Percentiles rank a stretch among this genome's conserved stretches.
phyloP scores from a whole-genome alignment of 1,284 basidiomycete species.

The Wolfiporia cocos region DNA sequence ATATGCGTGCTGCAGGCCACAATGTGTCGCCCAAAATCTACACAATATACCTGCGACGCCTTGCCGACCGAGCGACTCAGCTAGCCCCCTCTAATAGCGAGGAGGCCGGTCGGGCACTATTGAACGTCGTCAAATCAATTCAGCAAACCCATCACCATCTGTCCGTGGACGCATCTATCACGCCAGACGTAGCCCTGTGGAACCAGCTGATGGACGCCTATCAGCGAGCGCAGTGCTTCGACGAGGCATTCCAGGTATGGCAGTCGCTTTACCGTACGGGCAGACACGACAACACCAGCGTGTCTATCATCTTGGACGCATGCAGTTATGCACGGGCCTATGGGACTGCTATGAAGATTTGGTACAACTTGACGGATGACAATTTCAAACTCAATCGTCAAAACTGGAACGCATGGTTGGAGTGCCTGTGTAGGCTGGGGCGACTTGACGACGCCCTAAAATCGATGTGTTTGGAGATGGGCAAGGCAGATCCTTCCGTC shows the following conservation, averaged over 20 bases:
- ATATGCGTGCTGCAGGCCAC: constrained; percentile 73
- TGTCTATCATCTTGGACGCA: constrained; percentile 83
- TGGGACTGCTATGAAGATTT: constrained; percentile 46
- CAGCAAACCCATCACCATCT: constrained; percentile 76
- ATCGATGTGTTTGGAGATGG: constrained; percentile 64
- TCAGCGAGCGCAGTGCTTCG: constrained; percentile 65
- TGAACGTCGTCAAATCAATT: constrained; percentile 38
- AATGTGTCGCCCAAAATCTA: constrained; percentile 60
- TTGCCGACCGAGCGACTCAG: constrained; percentile 39
- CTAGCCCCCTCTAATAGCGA: constrained; percentile 14
- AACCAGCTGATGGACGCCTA: constrained; percentile 92
- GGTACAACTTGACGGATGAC: constrained; percentile 42
- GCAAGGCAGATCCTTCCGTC: constrained; percentile 31
- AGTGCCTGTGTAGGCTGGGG: constrained; percentile 76
- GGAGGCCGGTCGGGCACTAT: constrained; percentile 12
- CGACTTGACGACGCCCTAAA: constrained; percentile 64
- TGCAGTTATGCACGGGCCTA: constrained; percentile 60
- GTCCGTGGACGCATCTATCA: constrained; percentile 69
- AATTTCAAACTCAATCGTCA: constrained; percentile 49
- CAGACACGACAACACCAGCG: constrained; percentile 54
- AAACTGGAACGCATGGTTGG: constrained; percentile 82
- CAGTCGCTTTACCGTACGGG: constrained; percentile 62
- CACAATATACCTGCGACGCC: constrained; percentile 60
- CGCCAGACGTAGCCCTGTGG: constrained; percentile 73
- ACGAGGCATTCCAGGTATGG: constrained; percentile 78